These are phyloP conservation scores for Salix caprea DNA, from an alignment of 345 rosid species.

Conservation along the genomic window DNA sequence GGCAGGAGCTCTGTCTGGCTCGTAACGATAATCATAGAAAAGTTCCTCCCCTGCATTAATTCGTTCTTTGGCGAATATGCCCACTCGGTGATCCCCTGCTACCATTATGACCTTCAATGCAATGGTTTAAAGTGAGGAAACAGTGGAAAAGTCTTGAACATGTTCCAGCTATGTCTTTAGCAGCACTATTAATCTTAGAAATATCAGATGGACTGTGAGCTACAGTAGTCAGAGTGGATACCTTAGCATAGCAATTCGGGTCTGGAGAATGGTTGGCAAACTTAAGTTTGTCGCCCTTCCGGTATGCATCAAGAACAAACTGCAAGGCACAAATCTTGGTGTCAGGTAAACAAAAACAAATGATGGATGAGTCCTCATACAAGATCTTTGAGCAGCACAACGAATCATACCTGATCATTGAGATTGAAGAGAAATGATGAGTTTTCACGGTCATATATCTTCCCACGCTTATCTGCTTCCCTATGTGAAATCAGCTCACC, in stretches of 20 bases:
- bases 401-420: constrained; percentile 77
- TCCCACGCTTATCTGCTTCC: constrained; percentile 99
- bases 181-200: background rate
- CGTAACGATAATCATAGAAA: constrained; percentile 91
- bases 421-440: constrained; percentile 96
- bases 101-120: constrained; percentile 82
- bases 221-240: constrained; percentile 11
- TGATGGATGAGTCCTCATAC: background rate
- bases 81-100: constrained; percentile 93
- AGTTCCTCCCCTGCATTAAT: constrained; percentile 87
- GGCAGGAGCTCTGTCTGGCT: constrained; percentile 95
- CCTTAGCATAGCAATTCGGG: constrained; percentile 98
- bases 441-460: constrained; percentile 97
- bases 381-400: background rate
- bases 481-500: constrained; percentile 97
- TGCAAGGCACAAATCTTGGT: constrained; percentile 36
- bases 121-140: background rate
- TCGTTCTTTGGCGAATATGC: constrained; percentile 93
- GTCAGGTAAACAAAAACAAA: background rate
- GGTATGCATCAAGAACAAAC: constrained; percentile 97
- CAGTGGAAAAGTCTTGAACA: background rate
- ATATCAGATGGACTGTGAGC: background rate
- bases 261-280: constrained; percentile 97
- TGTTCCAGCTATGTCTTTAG: background rate
- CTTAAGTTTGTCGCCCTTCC: constrained; percentile 96